Evolutionary conservation across 2,329 filamentous ascomycete genomes (phyloP).

Genomic region (Xylariaceae sp.): DNA sequence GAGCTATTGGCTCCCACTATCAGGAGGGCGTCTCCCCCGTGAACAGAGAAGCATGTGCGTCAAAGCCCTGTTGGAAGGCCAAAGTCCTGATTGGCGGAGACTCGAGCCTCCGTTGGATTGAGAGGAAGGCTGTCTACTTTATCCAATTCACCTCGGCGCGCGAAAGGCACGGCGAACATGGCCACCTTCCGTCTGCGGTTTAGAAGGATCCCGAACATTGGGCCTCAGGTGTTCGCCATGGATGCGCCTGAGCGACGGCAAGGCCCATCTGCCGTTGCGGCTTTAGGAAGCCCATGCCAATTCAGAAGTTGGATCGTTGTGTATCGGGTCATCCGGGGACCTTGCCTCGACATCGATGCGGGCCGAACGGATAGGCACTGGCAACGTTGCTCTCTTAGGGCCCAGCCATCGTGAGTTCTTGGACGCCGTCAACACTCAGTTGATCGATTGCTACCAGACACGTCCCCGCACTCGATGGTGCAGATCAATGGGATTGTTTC

Average conservation of each 20-base stretch:
- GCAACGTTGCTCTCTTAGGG: slow-evolving; percentile 29
- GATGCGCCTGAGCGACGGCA: slow-evolving; percentile 16
- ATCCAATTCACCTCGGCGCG: slow-evolving; percentile 21
- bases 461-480: neutral
- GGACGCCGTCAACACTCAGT: slow-evolving; percentile 12
- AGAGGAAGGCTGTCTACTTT: slow-evolving; percentile 20
- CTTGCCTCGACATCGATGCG: slow-evolving; percentile 12
- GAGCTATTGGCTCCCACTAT: slow-evolving; percentile 14
- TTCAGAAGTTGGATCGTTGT: slow-evolving; percentile 8
- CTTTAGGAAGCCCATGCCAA: slow-evolving; percentile 15
- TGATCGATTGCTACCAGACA: neutral
- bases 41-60: slow-evolving; percentile 16
- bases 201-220: slow-evolving; percentile 23
- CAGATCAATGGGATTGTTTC: slow-evolving; percentile 6
- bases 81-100: slow-evolving; percentile 22
- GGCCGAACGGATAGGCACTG: slow-evolving; percentile 12
- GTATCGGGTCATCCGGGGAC: slow-evolving; percentile 8
- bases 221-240: slow-evolving; percentile 13
- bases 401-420: slow-evolving; percentile 9
- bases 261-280: slow-evolving; percentile 20
- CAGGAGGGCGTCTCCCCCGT: slow-evolving; percentile 15
- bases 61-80: slow-evolving; percentile 15
- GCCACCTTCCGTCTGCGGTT: slow-evolving; percentile 29
- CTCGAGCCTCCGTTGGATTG: slow-evolving; percentile 25
- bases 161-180: slow-evolving; percentile 25